phyloP scores from a whole-genome alignment of 2,329 filamentous ascomycete genomes.

The Pezicula neosporulosa region DNA sequence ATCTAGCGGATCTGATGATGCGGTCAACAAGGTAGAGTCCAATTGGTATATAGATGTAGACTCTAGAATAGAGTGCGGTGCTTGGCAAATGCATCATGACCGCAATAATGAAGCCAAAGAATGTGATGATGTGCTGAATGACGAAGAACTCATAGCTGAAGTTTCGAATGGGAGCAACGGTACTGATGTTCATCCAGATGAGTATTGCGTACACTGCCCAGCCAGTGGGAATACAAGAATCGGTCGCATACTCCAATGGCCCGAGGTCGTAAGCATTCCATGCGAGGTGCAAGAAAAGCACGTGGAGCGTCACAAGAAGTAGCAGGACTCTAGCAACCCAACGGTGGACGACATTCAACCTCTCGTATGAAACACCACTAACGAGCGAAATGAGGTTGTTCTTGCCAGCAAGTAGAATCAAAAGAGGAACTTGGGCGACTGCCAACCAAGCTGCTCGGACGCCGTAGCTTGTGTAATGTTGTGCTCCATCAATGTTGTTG shows the following conservation, averaged over 20 bases:
- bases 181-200: slow-evolving; percentile 62
- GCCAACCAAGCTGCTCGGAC: slow-evolving; percentile 66
- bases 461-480: slow-evolving; percentile 32
- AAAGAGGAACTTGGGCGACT: slow-evolving; percentile 59
- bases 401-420: slow-evolving; percentile 60
- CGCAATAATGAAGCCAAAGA: slow-evolving; percentile 32
- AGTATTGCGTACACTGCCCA: slow-evolving; percentile 63
- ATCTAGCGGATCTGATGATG: slow-evolving; percentile 22
- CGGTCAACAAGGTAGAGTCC: slow-evolving; percentile 20
- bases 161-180: slow-evolving; percentile 60
- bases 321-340: slow-evolving; percentile 69
- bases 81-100: slow-evolving; percentile 30
- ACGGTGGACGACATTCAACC: slow-evolving; percentile 70
- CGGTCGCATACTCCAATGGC: slow-evolving; percentile 21
- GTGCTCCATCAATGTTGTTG: slow-evolving; percentile 25
- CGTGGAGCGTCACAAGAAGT: slow-evolving; percentile 48
- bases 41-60: slow-evolving; percentile 24
- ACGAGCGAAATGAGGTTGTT: slow-evolving; percentile 57
- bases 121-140: slow-evolving; percentile 60
- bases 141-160: slow-evolving; percentile 69
- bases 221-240: slow-evolving; percentile 39
- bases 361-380: slow-evolving; percentile 62
- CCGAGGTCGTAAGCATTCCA: slow-evolving; percentile 21
- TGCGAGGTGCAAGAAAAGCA: slow-evolving; percentile 17
- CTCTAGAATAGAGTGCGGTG: slow-evolving; percentile 25